Evolutionary conservation across 805 yeast genomes (phyloP).

Genomic region (Kuraishia molischiana): DNA sequence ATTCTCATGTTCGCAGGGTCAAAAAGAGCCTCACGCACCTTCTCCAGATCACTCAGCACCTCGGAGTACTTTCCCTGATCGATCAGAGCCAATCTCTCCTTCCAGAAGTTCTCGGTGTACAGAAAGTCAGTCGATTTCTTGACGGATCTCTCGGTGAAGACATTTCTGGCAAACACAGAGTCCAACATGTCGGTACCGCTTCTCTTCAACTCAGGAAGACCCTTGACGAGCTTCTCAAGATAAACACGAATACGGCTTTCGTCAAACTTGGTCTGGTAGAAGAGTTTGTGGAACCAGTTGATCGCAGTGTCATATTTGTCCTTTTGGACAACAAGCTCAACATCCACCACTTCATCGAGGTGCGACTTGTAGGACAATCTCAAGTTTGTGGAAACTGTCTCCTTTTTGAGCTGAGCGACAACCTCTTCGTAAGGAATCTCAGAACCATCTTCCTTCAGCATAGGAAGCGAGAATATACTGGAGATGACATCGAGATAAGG

Average conservation of each 20-base stretch:
- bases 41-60: conserved; percentile 40
- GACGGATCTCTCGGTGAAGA: conserved; percentile 51
- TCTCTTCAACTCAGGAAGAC: conserved; percentile 55
- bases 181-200: conserved; percentile 54
- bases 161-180: conserved; percentile 45
- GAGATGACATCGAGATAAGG: conserved; percentile 56
- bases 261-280: conserved; percentile 64
- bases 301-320: conserved; percentile 60
- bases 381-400: conserved; percentile 52
- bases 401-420: conserved; percentile 62
- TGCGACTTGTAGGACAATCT: conserved; percentile 47
- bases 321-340: conserved; percentile 51
- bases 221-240: conserved; percentile 49
- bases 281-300: conserved; percentile 62
- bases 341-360: conserved; percentile 56
- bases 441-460: conserved; percentile 51
- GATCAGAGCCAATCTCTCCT: conserved; percentile 35
- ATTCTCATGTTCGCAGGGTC: conserved; percentile 52
- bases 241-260: conserved; percentile 59
- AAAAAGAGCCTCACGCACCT: conserved; percentile 42
- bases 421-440: conserved; percentile 64
- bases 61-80: conserved; percentile 41
- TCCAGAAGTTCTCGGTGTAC: conserved; percentile 49
- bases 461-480: conserved; percentile 65
- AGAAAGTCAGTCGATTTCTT: conserved; percentile 57